Percentiles rank a stretch among this genome's conserved stretches.
These are phyloP conservation scores for Aureobasidium lini DNA, from an alignment of 2,329 filamentous ascomycete genomes.

Conservation along the genomic window DNA sequence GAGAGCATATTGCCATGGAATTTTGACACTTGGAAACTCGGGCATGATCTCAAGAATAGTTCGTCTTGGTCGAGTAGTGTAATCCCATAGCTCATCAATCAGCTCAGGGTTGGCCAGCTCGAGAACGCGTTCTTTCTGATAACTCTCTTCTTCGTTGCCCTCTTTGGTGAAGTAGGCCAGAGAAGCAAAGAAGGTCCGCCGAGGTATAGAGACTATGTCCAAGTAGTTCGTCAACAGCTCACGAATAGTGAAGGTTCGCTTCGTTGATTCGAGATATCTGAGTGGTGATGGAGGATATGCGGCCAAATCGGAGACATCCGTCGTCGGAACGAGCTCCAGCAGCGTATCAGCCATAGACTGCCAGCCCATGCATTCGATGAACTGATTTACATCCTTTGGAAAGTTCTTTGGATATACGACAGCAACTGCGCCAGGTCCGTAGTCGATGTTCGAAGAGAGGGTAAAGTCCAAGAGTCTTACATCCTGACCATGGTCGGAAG, in stretches of 20 bases:
- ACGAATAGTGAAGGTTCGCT: conserved; percentile 54
- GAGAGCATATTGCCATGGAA: conserved; percentile 66
- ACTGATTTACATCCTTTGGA: conserved; percentile 64
- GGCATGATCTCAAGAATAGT: conserved; percentile 88
- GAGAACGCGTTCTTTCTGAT: conserved; percentile 69
- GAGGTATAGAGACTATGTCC: conserved; percentile 84
- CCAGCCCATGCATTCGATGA: conserved; percentile 79
- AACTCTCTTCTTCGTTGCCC: conserved; percentile 37
- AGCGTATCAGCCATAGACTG: conserved; percentile 59
- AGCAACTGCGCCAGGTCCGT: conserved; percentile 69
- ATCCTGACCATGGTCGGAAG: conserved; percentile 80
- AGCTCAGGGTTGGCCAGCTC: conserved; percentile 76
- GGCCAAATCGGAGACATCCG: conserved; percentile 24
- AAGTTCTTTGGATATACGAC: conserved; percentile 86
- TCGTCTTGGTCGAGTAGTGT: conserved; percentile 80
- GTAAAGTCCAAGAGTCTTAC: conserved; percentile 69
- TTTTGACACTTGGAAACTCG: conserved; percentile 76
- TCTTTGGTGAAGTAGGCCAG: conserved; percentile 70
- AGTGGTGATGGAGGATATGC: conserved; percentile 30
- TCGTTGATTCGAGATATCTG: conserved; percentile 33
- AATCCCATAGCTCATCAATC: conserved; percentile 91
- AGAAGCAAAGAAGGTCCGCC: conserved; percentile 74
- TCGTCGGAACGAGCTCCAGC: conserved; percentile 46
- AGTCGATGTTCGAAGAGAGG: conserved; percentile 37
- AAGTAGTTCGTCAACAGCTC: conserved; percentile 72